Percentiles rank a stretch among this genome's conserved stretches.
Conservation (phyloP, 164 flowering plant genomes). For the Aristolochia californica region DNA sequence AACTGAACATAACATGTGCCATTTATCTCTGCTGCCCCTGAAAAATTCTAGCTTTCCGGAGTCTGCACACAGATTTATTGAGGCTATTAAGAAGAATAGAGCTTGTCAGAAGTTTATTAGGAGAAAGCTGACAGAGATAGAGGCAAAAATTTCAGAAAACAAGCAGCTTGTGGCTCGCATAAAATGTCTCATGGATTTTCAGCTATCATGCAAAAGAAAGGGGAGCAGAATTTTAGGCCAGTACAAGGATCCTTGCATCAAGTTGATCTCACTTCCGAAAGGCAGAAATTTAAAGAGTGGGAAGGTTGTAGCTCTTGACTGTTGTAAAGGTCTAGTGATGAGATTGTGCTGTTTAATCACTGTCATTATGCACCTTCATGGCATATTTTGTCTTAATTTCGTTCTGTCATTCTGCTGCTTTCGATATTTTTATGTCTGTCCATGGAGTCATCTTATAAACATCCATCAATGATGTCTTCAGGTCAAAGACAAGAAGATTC, state of each 20-base stretch:
- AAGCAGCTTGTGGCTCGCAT: conserved; percentile 45
- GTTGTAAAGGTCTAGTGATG: neutral
- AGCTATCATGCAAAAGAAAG: conserved; percentile 45
- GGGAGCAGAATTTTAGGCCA: conserved; percentile 46
- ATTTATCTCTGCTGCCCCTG: conserved; percentile 14
- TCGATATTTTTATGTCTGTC: too few species aligned
- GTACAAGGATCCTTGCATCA: conserved; percentile 56
- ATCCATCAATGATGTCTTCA: conserved; percentile 9
- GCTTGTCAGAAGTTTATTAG: conserved; percentile 60
- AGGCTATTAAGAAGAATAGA: conserved; percentile 85
- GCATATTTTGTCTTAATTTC: neutral
- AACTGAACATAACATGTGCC: conserved; percentile 8
- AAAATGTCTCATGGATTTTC: conserved; percentile 60
- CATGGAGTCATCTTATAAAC: too few species aligned
- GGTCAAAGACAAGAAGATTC: conserved; percentile 34
- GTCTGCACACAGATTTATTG: conserved; percentile 47
- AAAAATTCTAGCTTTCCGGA: conserved; percentile 39
- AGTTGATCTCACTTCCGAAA: conserved; percentile 48
- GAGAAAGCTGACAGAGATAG: conserved; percentile 54
- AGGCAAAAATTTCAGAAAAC: conserved; percentile 70
- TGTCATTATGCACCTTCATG: too few species aligned
- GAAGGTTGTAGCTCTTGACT: conserved; percentile 26
- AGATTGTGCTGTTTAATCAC: neutral
- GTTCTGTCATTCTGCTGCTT: too few species aligned
- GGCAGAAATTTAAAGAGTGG: conserved; percentile 13